phyloP scores from a whole-genome alignment of 306 rosid species.

The Fragaria vesca region DNA sequence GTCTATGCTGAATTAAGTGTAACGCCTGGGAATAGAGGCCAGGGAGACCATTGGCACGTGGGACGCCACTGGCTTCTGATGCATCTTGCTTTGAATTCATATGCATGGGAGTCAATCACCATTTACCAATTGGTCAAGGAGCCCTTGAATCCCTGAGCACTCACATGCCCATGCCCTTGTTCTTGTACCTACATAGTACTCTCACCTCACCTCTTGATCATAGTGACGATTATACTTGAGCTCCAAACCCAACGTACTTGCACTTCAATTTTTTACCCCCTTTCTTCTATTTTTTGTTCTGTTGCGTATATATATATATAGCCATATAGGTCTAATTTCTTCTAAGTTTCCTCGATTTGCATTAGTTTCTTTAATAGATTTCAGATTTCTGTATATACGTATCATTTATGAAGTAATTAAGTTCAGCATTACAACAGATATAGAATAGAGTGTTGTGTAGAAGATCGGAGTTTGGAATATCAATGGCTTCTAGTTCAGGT shows the following conservation, averaged over 20 bases:
- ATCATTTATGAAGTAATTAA: too few species aligned
- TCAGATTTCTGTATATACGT: too few species aligned
- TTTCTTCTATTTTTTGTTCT: too few species aligned
- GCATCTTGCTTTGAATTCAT: background rate
- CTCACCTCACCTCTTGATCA: background rate
- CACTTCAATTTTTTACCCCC: background rate
- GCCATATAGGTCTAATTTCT: background rate
- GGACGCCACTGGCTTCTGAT: background rate
- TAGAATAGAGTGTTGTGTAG: too few species aligned
- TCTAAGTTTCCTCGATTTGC: background rate
- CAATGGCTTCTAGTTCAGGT: too few species aligned
- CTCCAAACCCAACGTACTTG: background rate
- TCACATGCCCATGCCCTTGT: background rate
- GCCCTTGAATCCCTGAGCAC: background rate
- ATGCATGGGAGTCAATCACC: slow-evolving; percentile 4
- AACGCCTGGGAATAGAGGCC: background rate
- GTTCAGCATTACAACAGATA: too few species aligned
- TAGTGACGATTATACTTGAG: background rate
- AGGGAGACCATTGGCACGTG: background rate
- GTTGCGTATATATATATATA: too few species aligned
- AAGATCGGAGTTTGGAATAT: too few species aligned
- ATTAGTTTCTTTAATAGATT: background rate
- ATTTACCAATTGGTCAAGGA: background rate
- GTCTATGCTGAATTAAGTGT: too few species aligned
- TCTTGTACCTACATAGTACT: background rate